Evolutionary conservation across 306 rosid species (phyloP).

Genomic region (Cucumis cinereus): DNA sequence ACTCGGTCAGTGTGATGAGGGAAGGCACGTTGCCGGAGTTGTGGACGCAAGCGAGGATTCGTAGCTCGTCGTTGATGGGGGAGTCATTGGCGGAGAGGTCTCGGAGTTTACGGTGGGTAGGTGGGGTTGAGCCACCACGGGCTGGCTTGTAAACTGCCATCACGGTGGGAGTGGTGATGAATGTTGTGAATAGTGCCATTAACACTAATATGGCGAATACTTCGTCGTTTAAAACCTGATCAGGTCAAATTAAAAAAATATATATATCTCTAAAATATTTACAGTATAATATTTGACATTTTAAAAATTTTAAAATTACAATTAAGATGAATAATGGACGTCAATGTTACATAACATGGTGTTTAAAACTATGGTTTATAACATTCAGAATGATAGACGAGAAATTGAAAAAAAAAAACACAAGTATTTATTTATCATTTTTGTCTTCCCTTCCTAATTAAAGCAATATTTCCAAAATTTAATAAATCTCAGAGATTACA

Average conservation of each 20-base stretch:
- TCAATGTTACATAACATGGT: no score
- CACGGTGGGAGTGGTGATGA: slow-evolving; percentile 68
- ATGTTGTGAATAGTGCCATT: slow-evolving; percentile 84
- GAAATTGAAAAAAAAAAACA: no score
- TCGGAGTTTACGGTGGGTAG: slow-evolving; percentile 31
- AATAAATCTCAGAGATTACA: neutral
- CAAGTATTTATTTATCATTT: no score
- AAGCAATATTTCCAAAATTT: neutral
- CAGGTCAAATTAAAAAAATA: no score
- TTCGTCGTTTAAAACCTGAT: slow-evolving; percentile 82
- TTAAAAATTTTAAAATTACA: no score
- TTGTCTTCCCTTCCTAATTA: neutral
- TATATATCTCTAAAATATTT: no score
- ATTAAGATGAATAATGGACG: no score
- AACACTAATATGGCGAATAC: slow-evolving; percentile 71
- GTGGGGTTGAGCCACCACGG: slow-evolving; percentile 12
- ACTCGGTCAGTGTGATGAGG: slow-evolving; percentile 39
- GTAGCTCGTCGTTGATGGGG: slow-evolving; percentile 19
- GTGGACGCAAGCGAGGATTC: slow-evolving; percentile 62
- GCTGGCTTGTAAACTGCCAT: slow-evolving; percentile 68
- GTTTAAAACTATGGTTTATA: no score
- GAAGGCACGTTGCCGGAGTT: slow-evolving; percentile 47
- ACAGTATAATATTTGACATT: no score
- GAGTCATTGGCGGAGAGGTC: slow-evolving; percentile 20
- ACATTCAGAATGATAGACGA: no score